Conservation (phyloP, 139 green algal species). For the Tetratostichococcus sp. region DNA sequence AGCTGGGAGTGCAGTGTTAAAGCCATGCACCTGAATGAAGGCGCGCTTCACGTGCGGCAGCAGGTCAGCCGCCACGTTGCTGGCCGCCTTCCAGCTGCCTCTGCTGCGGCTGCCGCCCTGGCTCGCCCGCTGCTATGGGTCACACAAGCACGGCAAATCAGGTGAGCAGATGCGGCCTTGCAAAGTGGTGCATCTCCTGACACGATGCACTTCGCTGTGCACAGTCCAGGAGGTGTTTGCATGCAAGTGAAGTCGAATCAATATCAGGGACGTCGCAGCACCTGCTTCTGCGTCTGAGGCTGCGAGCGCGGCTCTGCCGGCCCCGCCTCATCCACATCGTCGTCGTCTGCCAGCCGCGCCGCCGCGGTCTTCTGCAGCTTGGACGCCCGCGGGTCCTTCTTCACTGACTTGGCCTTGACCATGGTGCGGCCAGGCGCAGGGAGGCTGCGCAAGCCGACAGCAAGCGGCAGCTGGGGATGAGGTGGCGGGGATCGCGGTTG, state of each 20-base stretch:
- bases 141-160: neutral
- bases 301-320: neutral
- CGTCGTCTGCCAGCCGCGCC: neutral
- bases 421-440: too few species aligned
- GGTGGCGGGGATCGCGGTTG: too few species aligned
- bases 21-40: neutral
- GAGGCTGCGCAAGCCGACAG: too few species aligned
- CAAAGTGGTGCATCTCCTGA: too few species aligned
- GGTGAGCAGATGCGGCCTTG: too few species aligned
- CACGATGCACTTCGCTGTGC: too few species aligned
- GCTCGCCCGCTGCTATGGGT: too few species aligned
- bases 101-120: too few species aligned
- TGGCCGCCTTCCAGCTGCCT: neutral
- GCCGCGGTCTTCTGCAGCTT: neutral
- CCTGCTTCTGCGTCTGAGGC: neutral
- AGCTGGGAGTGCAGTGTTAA: too few species aligned
- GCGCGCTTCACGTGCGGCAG: neutral
- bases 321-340: neutral
- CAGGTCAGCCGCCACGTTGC: neutral
- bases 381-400: neutral
- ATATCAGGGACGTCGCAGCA: neutral
- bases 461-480: too few species aligned
- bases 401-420: neutral
- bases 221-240: too few species aligned
- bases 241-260: too few species aligned